Base-by-base conservation (phyloP, 2,329 filamentous ascomycete genomes). In the Aureobasidium subglaciale region DNA sequence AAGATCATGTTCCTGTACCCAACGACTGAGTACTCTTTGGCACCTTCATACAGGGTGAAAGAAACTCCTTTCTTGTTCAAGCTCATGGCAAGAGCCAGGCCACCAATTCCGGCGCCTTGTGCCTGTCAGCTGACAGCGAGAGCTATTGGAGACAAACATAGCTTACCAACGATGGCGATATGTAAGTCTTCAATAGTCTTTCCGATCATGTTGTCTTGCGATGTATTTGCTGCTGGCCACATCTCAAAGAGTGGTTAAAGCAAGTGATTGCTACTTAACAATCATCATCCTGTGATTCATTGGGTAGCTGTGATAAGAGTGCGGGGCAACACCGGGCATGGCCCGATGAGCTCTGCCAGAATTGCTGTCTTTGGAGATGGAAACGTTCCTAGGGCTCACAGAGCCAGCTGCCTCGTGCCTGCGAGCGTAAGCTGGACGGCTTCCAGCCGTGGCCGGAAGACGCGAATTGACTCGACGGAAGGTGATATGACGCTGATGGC, bases 21-120 rank as follows among this genome's bases (percentile, higher is more conserved):
- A 1, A 58, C 35, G 20, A 45, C 35, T 2, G 56, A 56, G 40
- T 49, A 58, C n/a, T 24, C 43, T 27, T 43, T 24, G 10, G 52
- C 53, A 2, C 43, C 37, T 27, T 58, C 56, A 20, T 56, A 58
- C 6, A 58, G 18, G 7, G 32, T 56, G 5, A 56, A 32, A 4
- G 37, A 3, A 10, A 58, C 27, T 11, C 43, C 52, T 15, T 35
- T 43, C 15, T 52, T 50, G 43, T 42, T 18, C 1, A 58, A n/a
- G 22, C 43, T 42, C n/a, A 58, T 58, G 13, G 56, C 56, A 13
- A 58, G 37, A 46, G 56, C 56, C 13, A 58, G 43, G 15, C 56
- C 56, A 15, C 52, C 56, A 40, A 58, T 58, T 16, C 56, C 56
- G 5, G 56, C 56, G 2, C 45, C 45, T 45, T 9, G 15, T 10